phyloP scores from a whole-genome alignment of 768 basidiomycete genomes.

The Agaricus subrufescens region DNA sequence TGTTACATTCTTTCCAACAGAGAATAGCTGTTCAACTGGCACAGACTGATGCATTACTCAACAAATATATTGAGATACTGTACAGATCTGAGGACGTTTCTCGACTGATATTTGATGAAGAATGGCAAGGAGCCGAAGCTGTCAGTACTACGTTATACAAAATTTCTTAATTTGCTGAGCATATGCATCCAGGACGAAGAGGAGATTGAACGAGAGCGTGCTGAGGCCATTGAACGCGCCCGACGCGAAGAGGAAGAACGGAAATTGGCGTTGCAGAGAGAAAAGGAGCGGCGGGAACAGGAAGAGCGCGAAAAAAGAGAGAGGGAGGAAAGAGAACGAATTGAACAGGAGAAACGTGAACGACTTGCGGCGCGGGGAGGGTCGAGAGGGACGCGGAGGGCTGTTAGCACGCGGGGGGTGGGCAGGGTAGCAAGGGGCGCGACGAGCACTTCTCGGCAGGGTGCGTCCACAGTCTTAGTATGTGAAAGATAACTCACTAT shows the following conservation, averaged over 20 bases:
- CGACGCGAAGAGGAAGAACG: conserved; percentile 45
- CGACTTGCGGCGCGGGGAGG: conserved; percentile 39
- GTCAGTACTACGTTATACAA: conserved; percentile 34
- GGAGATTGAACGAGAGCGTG: conserved; percentile 40
- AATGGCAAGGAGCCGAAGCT: conserved; percentile 70
- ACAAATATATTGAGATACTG: conserved; percentile 69
- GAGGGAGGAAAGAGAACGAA: conserved; percentile 37
- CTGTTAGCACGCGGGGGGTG: conserved; percentile 54
- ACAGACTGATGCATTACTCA: conserved; percentile 68
- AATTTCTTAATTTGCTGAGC: neutral
- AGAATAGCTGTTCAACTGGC: conserved; percentile 61
- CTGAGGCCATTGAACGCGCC: conserved; percentile 40
- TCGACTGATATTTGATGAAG: conserved; percentile 68
- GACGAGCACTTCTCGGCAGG: neutral
- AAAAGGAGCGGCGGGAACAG: conserved; percentile 38
- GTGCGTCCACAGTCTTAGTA: neutral
- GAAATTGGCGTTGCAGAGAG: conserved; percentile 38
- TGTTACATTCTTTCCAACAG: conserved; percentile 25
- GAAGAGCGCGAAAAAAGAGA: conserved; percentile 35
- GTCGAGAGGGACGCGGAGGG: conserved; percentile 67
- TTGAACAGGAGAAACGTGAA: conserved; percentile 40
- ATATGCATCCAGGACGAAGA: conserved; percentile 52
- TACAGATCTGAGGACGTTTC: conserved; percentile 66
- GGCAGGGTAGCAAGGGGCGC: conserved; percentile 20
- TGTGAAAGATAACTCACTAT: neutral